phyloP scores from a whole-genome alignment of 306 rosid genomes.

The Quercus gilva region DNA sequence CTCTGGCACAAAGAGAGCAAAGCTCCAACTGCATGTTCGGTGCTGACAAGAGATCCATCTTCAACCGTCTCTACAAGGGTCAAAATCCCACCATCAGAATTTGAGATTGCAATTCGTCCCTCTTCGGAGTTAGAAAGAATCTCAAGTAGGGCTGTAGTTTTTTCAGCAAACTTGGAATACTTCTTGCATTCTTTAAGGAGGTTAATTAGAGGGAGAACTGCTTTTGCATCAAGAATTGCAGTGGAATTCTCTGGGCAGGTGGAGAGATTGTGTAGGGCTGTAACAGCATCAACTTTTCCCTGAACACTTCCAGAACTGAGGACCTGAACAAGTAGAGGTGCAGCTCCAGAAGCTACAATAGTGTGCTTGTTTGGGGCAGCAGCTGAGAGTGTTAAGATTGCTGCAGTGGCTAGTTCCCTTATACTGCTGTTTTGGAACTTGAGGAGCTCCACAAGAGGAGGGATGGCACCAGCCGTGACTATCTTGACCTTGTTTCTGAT shows the following conservation, averaged over 20 bases:
- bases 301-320: constrained; percentile 81
- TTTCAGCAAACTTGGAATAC: constrained; percentile 84
- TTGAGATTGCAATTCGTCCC: constrained; percentile 63
- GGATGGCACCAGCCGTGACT: constrained; percentile 73
- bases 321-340: constrained; percentile 79
- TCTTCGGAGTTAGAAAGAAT: constrained; percentile 67
- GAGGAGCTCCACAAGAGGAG: constrained; percentile 79
- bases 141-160: constrained; percentile 72
- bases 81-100: constrained; percentile 64
- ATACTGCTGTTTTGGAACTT: constrained; percentile 55
- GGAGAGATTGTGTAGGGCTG: constrained; percentile 76
- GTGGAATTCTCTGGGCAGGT: constrained; percentile 46
- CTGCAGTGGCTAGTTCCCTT: constrained; percentile 83
- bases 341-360: constrained; percentile 76
- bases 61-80: constrained; percentile 82
- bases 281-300: constrained; percentile 84
- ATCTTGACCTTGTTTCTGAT: constrained; percentile 83
- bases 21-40: constrained; percentile 79
- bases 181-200: constrained; percentile 88
- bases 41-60: constrained; percentile 83
- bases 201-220: constrained; percentile 74
- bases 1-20: constrained; percentile 66
- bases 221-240: constrained; percentile 62
- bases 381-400: constrained; percentile 79
- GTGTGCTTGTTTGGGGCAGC: constrained; percentile 70